Base-by-base conservation (phyloP, 129 eudicot genomes). In the Escallonia rubra region DNA sequence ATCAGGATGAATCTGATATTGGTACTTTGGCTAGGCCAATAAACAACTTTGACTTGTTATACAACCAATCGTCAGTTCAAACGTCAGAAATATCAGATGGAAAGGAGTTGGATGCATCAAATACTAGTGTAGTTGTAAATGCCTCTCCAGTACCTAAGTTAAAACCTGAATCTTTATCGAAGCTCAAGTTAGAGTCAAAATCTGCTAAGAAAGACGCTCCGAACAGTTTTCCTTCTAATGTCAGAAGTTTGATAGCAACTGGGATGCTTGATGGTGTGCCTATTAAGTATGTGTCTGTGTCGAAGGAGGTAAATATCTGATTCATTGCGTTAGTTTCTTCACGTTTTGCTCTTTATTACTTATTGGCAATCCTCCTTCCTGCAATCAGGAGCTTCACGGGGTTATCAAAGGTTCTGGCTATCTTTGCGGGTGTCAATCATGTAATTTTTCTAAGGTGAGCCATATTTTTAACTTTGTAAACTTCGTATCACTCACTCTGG, bases 221-320 rank as follows among this genome's bases (percentile, higher is more conserved):
- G 45, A 89, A 89, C 77, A 89, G 96, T 38, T 89, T 89, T 68
- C 96, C 96, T 40, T 89, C 96, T 51, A 89, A 89, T 73, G 94
- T 89, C 13, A 89, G 96, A 79, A 86, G 86, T 61, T 80, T 89
- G 75, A 83, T 86, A 71, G 85, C 96, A 64, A 86, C 96, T 45
- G 96, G 96, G 59, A 89, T 89, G 74, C 78, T 89, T 72, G 96
- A 89, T 70, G 96, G 96, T 45, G 90, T 89, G 59, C 94, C 93
- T 66, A 84, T 89, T 14, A 86, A 76, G 75, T 89, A 89, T 75
- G 81, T 89, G 48, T 79, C 96, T 43, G 62, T 72, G 41, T 83
- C 93, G 54, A 79, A 88, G 54, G 90, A 89, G 93, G 93, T 86
- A 80, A 72, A 49, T 59, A n/a, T 53, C 44, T 44, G 10, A 23